Percentiles rank a stretch among this genome's conserved stretches.
These are phyloP conservation scores for Pyricularia sp. DNA, from an alignment of 2,329 filamentous ascomycete genomes.

Conservation along the genomic window DNA sequence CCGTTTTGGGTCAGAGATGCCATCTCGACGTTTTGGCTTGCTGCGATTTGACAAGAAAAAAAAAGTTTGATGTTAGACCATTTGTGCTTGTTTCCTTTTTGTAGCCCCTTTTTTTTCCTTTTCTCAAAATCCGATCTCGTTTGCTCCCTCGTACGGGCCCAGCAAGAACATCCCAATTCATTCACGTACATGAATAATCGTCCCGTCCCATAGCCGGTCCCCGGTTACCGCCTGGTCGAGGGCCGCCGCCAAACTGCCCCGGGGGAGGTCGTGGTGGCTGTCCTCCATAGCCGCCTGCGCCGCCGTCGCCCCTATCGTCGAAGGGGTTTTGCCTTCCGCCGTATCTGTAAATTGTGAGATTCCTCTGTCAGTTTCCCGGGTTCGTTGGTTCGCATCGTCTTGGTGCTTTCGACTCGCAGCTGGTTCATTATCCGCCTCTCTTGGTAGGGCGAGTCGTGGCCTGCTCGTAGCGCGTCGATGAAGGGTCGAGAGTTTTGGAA, in stretches of 20 bases:
- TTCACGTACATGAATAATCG: constrained; percentile 24
- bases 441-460: not conserved
- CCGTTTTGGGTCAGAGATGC: constrained; percentile 49
- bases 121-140: not conserved
- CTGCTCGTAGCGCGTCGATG: not conserved
- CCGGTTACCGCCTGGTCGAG: constrained; percentile 17
- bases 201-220: constrained; percentile 22
- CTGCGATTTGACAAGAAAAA: constrained; percentile 16
- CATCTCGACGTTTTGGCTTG: constrained; percentile 57
- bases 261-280: constrained; percentile 16
- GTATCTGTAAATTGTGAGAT: constrained; percentile 32
- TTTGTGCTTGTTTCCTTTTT: not conserved
- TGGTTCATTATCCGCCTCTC: not conserved
- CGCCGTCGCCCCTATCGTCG: constrained; percentile 38
- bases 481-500: not conserved
- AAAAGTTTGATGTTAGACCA: not conserved
- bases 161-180: not conserved
- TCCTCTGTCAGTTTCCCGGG: constrained; percentile 20
- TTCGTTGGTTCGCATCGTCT: not conserved
- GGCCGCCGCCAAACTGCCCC: constrained; percentile 18
- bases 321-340: constrained; percentile 45
- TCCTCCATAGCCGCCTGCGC: constrained; percentile 25
- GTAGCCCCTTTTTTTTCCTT: not conserved
- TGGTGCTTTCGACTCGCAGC: not conserved
- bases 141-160: not conserved